Conservation (phyloP, 2,329 filamentous ascomycete genomes). For the Exophiala sideris region DNA sequence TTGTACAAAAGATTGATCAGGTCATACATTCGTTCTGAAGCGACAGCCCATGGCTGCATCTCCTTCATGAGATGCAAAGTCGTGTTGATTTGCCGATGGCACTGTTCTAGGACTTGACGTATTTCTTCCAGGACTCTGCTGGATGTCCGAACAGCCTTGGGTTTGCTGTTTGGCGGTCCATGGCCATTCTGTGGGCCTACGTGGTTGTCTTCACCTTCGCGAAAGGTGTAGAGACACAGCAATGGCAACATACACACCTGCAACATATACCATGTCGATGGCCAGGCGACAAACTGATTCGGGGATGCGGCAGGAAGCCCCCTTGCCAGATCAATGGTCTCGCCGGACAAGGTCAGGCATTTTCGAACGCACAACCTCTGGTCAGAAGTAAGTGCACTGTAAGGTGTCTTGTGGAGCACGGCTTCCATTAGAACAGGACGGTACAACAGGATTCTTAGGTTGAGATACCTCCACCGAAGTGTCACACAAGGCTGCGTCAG, state of each 20-base stretch:
- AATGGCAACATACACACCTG: slow-evolving; percentile 25
- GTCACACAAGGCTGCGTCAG: slow-evolving; percentile 18
- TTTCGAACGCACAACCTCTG: slow-evolving; percentile 16
- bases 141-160: not conserved
- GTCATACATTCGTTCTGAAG: slow-evolving; percentile 11
- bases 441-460: slow-evolving; percentile 26
- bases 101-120: slow-evolving; percentile 12
- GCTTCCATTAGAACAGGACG: slow-evolving; percentile 21
- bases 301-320: slow-evolving; percentile 6
- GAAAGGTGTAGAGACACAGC: slow-evolving; percentile 13
- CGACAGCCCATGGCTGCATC: slow-evolving; percentile 16
- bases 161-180: not conserved
- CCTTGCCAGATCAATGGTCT: slow-evolving; percentile 12
- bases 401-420: slow-evolving; percentile 17
- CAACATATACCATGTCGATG: slow-evolving; percentile 23
- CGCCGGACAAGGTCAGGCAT: slow-evolving; percentile 8
- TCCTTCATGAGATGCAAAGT: slow-evolving; percentile 12
- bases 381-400: slow-evolving; percentile 13
- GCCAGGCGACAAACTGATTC: slow-evolving; percentile 22
- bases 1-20: slow-evolving; percentile 9
- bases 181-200: not conserved
- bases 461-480: slow-evolving; percentile 25
- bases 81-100: slow-evolving; percentile 8
- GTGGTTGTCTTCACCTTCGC: not conserved
- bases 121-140: not conserved